Evolutionary conservation across 1,284 basidiomycete species (phyloP), one percentile per base, ranked within the genome.

Genomic region (Fomitiporia mediterranea): DNA sequence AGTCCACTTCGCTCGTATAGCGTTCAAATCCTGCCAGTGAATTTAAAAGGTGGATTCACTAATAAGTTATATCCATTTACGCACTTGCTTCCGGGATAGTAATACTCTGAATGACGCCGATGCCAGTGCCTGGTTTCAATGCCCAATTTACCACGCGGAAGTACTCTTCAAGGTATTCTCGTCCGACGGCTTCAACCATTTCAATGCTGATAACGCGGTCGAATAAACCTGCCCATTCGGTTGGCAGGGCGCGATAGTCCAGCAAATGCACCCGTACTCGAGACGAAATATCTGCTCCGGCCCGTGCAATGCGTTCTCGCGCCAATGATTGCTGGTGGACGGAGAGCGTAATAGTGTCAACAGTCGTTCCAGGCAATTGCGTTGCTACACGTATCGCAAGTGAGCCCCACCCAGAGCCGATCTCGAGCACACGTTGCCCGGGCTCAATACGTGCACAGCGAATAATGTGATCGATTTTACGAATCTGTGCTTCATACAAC

Each of bases 401-500:
- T 3, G 83, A 81, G 1, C 89, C 89, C 89, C 89, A 92, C 1
- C 89, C 89, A 25, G 84, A 85, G 9, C 89, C 89, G 57, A 92
- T 90, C 67, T 92, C 89, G 32, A 92, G 76, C 0, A 91, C 80
- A 34, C 82, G 78, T 59, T 89, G 79, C 1, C 80, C 82, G 0
- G 78, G 75, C 8, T 73, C 70, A 44, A 84, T 80, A 35, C n/a
- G n/a, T n/a, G n/a, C 77, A 60, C 80, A 81, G 6, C 68, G 62
- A 42, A 83, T 74, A 56, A 85, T 76, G 61, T 83, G 77, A 27
- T 70, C 66, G 37, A 83, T 67, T 65, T 91, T 91, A 51, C 80
- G 75, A 35, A 84, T 72, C 67, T 91, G 89, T 0, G 85, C 86
- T 8, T 75, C 74, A 63, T 86, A 76, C 19, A 92, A 73, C 57